These are phyloP conservation scores for Corrigiola litoralis DNA, from an alignment of 179 eudicot genomes.

Conservation along the genomic window DNA sequence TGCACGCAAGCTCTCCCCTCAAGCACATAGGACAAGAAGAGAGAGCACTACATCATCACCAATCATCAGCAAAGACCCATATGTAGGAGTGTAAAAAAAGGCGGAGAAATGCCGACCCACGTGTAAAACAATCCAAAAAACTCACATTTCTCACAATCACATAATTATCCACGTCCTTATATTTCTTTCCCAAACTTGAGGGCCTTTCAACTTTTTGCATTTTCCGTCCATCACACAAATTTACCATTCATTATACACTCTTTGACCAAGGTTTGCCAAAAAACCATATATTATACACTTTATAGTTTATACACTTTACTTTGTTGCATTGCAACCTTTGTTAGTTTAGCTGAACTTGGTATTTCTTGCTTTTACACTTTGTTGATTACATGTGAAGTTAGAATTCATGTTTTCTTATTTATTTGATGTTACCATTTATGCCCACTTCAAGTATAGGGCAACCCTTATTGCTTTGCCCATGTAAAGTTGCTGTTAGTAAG, in stretches of 20 bases:
- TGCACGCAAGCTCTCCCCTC: no score
- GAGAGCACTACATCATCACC: no score
- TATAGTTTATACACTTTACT: no score
- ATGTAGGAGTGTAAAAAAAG: no score
- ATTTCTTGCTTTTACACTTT: background rate
- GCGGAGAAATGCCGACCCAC: slow-evolving; percentile 29
- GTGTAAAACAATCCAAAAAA: slow-evolving; percentile 25
- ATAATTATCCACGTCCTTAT: slow-evolving; percentile 5
- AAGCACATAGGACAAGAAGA: no score
- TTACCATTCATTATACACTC: background rate
- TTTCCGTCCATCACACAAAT: background rate
- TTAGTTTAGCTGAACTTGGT: background rate
- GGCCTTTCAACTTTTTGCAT: background rate
- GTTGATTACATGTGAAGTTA: background rate
- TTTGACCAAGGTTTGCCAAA: background rate
- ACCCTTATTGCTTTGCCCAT: slow-evolving; percentile 12
- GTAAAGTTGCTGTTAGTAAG: slow-evolving; percentile 9
- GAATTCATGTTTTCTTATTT: slow-evolving; percentile 19
- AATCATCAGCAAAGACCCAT: no score
- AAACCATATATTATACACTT: background rate
- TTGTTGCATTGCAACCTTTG: background rate
- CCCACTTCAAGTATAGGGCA: slow-evolving; percentile 27
- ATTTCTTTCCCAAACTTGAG: background rate
- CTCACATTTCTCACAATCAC: background rate
- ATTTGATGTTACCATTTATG: slow-evolving; percentile 21